Base-by-base conservation (phyloP, 1,284 basidiomycete species). In the Rhodotorula sp. region DNA sequence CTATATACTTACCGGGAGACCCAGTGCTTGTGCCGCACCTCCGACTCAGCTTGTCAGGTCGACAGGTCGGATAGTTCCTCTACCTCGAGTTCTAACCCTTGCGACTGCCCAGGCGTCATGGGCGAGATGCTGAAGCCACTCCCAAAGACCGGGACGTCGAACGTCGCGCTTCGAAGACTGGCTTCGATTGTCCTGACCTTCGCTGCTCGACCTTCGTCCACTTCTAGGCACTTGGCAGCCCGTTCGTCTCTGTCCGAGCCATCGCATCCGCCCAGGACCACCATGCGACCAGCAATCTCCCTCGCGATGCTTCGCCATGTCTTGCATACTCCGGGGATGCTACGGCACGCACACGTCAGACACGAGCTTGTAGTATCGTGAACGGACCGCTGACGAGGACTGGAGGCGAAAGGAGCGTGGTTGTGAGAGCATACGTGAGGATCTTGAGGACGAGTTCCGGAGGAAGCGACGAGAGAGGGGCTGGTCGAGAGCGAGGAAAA, bases 391-490 rank as follows among this genome's bases (percentile, higher is more conserved):
- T 58, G 2, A 70, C 59, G 58, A 72, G 13, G 56, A 69, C 52
- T 0, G 65, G 55, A 6, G 34, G 24, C 8, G 68, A 61, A 22
- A 56, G 44, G 46, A 55, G 65, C 19, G 56, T 19, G 6, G 51
- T 32, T 1, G 62, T 48, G 48, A 64, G 52, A 5, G 67, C 47
- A 17, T 62, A 44, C 15, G n/a, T 19, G 57, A 72, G 51, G 52
- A 72, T 67, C 39, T 72, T 59, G 30, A 64, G 59, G 22, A 66
- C 32, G 4, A 72, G 56, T 34, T 72, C 71, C 7, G 62, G 64
- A 24, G 70, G 70, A 10, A 71, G 46, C 3, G 49, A 20, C 0
- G 30, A 32, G 55, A 64, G 39, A 4, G 32, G 30, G 3, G 47
- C 11, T 46, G 30, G 4, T 24, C 30, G 48, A 22, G n/a, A 49